These are phyloP conservation scores for Arthrobotrys entomopaga DNA, from an alignment of 2,329 filamentous ascomycete species.

Conservation along the genomic window DNA sequence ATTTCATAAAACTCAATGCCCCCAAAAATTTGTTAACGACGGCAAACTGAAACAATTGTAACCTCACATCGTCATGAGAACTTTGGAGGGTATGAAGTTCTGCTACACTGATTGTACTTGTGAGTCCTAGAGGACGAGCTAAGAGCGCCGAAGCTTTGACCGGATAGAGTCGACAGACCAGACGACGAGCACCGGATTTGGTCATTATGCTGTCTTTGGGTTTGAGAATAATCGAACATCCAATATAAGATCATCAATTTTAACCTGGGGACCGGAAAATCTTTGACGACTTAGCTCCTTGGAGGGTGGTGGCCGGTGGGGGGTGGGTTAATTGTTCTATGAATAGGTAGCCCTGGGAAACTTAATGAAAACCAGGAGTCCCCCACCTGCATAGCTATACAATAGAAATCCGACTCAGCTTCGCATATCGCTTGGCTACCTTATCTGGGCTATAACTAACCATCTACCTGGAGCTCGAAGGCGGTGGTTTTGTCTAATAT, in stretches of 20 bases:
- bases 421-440: too few species aligned
- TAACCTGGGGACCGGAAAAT: conserved; percentile 1
- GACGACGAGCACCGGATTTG: background rate
- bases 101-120: too few species aligned
- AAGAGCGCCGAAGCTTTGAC: background rate
- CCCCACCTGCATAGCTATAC: too few species aligned
- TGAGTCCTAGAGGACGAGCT: background rate
- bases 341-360: conserved; percentile 8
- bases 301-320: too few species aligned
- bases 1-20: too few species aligned
- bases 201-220: background rate
- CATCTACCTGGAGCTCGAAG: too few species aligned
- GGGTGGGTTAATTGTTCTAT: background rate
- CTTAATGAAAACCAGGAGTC: background rate
- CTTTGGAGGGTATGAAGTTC: too few species aligned
- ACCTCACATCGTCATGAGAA: too few species aligned
- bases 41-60: background rate
- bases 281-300: background rate
- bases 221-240: conserved; percentile 16
- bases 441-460: too few species aligned
- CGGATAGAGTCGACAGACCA: background rate
- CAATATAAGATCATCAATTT: conserved; percentile 18
- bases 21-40: too few species aligned
- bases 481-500: too few species aligned
- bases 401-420: too few species aligned